A percentile compares a stretch with the other conserved stretches of the same genome.
Evolutionary conservation across 2,329 filamentous ascomycete species (phyloP).

Genomic region (Coleophoma cylindrospora): DNA sequence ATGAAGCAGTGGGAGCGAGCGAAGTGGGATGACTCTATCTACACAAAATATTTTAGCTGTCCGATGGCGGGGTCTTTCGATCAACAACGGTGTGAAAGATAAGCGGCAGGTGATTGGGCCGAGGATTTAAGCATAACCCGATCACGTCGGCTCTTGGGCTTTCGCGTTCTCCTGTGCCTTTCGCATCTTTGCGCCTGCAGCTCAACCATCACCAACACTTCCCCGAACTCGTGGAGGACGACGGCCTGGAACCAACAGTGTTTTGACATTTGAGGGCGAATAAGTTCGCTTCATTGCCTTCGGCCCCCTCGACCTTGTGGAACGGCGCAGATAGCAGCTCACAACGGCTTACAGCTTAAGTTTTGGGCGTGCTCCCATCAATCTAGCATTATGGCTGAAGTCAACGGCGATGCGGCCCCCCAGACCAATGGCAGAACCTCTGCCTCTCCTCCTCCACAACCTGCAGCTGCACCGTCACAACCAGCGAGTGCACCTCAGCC

Average conservation of each 20-base stretch:
- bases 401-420: constrained; percentile 27
- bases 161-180: too few species aligned
- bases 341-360: too few species aligned
- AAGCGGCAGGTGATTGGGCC: not conserved
- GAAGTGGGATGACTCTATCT: constrained; percentile 1
- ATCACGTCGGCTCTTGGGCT: not conserved
- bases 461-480: constrained; percentile 8
- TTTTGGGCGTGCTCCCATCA: not conserved
- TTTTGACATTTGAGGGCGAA: too few species aligned
- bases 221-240: too few species aligned
- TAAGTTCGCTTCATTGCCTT: too few species aligned
- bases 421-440: constrained; percentile 49
- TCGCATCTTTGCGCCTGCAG: not conserved
- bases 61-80: not conserved
- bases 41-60: constrained; percentile 7
- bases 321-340: too few species aligned
- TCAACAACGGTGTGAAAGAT: not conserved
- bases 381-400: constrained; percentile 21
- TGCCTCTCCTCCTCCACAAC: constrained; percentile 19
- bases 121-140: not conserved
- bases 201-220: not conserved
- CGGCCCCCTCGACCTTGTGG: too few species aligned
- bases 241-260: too few species aligned
- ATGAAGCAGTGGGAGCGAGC: not conserved
- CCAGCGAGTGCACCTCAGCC: constrained; percentile 14